These are phyloP conservation scores for Leptographium radiaticola DNA, from an alignment of 2,329 filamentous ascomycete species.

Conservation along the genomic window DNA sequence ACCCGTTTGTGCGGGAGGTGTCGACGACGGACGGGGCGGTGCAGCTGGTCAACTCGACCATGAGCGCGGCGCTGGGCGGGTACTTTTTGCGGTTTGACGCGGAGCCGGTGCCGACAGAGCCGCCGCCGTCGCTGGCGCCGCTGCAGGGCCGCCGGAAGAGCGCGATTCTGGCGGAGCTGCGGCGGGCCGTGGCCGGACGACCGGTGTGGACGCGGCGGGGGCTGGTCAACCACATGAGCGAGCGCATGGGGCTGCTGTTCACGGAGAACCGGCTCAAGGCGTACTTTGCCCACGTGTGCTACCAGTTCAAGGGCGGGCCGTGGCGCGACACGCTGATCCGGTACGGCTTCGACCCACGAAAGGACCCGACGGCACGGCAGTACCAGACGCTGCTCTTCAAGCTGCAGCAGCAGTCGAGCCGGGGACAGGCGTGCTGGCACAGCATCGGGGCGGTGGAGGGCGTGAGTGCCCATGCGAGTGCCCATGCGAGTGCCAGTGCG, in stretches of 20 bases:
- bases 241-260: conserved; percentile 18
- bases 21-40: conserved; percentile 38
- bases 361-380: conserved; percentile 58
- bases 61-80: conserved; percentile 40
- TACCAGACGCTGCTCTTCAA: conserved; percentile 91
- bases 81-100: conserved; percentile 48
- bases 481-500: neutral
- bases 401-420: conserved; percentile 38
- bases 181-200: conserved; percentile 53
- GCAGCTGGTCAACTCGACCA: conserved; percentile 43
- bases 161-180: conserved; percentile 50
- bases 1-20: conserved; percentile 58
- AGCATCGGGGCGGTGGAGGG: conserved; percentile 8
- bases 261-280: conserved; percentile 50
- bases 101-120: conserved; percentile 48
- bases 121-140: conserved; percentile 41
- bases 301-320: conserved; percentile 84
- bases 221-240: conserved; percentile 57
- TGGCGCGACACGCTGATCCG: conserved; percentile 81
- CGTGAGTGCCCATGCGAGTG: conserved; percentile 9
- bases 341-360: conserved; percentile 77
- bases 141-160: conserved; percentile 48
- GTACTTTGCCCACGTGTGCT: conserved; percentile 73
- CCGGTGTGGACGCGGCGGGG: conserved; percentile 81
- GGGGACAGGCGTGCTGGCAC: conserved; percentile 25